Evolutionary conservation across 768 basidiomycete species (phyloP).

Genomic region (Mycena alexandri): DNA sequence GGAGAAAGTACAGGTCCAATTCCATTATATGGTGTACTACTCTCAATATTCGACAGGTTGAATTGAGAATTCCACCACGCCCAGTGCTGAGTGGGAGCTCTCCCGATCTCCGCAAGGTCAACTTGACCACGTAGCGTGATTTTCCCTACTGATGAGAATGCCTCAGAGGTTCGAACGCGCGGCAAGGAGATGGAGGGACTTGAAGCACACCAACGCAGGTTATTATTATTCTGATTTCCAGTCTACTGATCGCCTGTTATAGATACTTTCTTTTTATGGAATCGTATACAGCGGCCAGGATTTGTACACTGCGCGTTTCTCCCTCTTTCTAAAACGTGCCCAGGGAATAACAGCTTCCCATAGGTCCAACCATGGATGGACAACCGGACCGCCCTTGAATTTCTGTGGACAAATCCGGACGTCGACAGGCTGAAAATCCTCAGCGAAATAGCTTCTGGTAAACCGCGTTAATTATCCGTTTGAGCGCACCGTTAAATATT

Average conservation of each 20-base stretch:
- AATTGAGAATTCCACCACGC: constrained; percentile 53
- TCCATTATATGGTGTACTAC: not conserved
- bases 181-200: constrained; percentile 56
- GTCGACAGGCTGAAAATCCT: constrained; percentile 55
- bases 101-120: constrained; percentile 51
- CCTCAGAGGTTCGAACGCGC: constrained; percentile 57
- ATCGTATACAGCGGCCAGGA: constrained; percentile 50
- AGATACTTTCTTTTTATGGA: constrained; percentile 51
- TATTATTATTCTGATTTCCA: not conserved
- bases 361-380: constrained; percentile 63
- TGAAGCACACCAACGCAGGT: constrained; percentile 54
- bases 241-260: constrained; percentile 7
- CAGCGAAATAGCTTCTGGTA: constrained; percentile 53
- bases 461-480: constrained; percentile 1
- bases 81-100: constrained; percentile 46
- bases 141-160: constrained; percentile 2
- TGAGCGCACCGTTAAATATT: not conserved
- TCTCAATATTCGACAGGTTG: constrained; percentile 46
- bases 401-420: constrained; percentile 47
- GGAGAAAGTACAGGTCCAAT: constrained; percentile 43
- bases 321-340: constrained; percentile 2
- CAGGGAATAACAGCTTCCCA: constrained; percentile 6
- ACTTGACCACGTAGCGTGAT: not conserved
- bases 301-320: constrained; percentile 48
- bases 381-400: constrained; percentile 54